These are phyloP conservation scores for Mucuna pruriens DNA, from an alignment of 306 rosid species.

Conservation along the genomic window DNA sequence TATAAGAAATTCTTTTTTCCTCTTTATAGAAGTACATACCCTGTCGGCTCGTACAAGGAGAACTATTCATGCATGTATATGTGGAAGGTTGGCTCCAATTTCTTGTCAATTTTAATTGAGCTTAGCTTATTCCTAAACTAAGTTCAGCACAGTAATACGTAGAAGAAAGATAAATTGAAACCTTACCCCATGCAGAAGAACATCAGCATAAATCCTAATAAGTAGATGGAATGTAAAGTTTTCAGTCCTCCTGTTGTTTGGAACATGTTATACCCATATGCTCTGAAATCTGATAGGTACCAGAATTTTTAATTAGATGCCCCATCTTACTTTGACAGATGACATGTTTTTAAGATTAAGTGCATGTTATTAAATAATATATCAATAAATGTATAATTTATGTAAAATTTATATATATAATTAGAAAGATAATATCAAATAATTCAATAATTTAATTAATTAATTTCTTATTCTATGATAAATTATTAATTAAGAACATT, in stretches of 20 bases:
- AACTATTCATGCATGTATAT: neutral
- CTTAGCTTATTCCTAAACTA: neutral
- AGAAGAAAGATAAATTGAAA: slow-evolving; percentile 14
- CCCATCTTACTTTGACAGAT: no score
- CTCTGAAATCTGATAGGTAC: slow-evolving; percentile 2
- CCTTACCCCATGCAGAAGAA: slow-evolving; percentile 1
- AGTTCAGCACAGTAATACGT: neutral
- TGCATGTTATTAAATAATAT: no score
- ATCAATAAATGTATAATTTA: no score
- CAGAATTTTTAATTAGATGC: slow-evolving; percentile 14
- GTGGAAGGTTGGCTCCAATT: neutral
- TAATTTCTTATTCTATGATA: no score
- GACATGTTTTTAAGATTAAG: no score
- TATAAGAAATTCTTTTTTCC: neutral
- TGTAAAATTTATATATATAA: no score
- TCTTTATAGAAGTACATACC: neutral
- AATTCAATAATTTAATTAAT: no score
- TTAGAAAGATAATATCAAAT: no score
- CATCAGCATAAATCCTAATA: slow-evolving; percentile 1
- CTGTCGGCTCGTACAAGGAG: neutral
- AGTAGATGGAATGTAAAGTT: neutral
- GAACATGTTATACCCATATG: neutral
- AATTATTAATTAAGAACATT: no score
- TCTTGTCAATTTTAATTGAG: neutral
- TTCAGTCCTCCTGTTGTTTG: neutral